These are phyloP conservation scores for Plantago major DNA, from an alignment of 257 asterid genomes.

Conservation along the genomic window DNA sequence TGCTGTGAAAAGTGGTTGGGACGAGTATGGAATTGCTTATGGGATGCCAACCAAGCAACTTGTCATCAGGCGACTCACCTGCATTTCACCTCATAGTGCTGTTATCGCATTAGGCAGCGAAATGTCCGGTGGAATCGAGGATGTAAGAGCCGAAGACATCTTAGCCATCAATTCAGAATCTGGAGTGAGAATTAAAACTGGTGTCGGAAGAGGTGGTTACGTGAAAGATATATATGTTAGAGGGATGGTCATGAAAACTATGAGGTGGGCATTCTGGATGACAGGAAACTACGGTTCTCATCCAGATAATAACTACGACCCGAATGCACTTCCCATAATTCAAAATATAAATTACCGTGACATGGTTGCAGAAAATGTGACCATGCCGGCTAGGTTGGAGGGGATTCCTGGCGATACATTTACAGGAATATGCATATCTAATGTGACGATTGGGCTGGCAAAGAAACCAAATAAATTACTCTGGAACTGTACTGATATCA, in stretches of 20 bases:
- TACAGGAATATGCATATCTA: conserved; percentile 64
- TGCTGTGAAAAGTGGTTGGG: conserved; percentile 99
- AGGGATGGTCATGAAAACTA: conserved; percentile 76
- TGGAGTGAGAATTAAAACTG: conserved; percentile 81
- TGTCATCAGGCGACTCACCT: conserved; percentile 64
- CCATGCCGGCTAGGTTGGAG: conserved; percentile 59
- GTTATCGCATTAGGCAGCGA: conserved; percentile 92
- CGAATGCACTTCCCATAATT: conserved; percentile 77
- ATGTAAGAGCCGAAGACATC: conserved; percentile 75
- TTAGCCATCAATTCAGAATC: conserved; percentile 81
- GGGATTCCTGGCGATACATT: conserved; percentile 60
- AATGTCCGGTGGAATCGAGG: conserved; percentile 95
- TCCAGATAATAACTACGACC: conserved; percentile 75
- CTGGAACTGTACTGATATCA: conserved; percentile 86
- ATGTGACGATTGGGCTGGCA: conserved; percentile 68
- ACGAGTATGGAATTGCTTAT: conserved; percentile 77
- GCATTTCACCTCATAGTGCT: conserved; percentile 87
- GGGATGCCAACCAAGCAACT: conserved; percentile 96
- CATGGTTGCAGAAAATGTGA: conserved; percentile 85
- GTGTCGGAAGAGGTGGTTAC: conserved; percentile 76
- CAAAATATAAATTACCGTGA: conserved; percentile 71
- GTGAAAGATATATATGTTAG: conserved; percentile 72
- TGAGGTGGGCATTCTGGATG: conserved; percentile 98
- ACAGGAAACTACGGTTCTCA: conserved; percentile 92
- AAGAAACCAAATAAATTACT: conserved; percentile 50